phyloP scores from a whole-genome alignment of 805 yeast genomes.

The Isabelozyma gotoi region DNA sequence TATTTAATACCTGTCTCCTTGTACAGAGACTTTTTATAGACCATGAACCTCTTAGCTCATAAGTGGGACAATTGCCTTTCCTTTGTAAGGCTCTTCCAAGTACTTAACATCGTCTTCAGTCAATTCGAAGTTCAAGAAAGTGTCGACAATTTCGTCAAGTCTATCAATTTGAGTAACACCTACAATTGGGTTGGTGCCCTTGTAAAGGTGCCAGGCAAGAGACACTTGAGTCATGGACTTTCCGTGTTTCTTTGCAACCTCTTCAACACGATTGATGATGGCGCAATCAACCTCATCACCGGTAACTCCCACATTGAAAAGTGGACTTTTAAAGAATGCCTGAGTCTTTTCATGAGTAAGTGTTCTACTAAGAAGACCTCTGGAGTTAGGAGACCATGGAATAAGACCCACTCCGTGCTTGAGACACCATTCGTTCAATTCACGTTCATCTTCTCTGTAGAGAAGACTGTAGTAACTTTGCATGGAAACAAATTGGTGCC shows the following conservation, averaged over 20 bases:
- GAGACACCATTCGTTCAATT: conserved; percentile 43
- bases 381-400: conserved; percentile 60
- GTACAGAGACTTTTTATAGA: no score
- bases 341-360: conserved; percentile 3
- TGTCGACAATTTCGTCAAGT: conserved; percentile 15
- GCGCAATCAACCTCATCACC: conserved; percentile 9
- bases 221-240: conserved; percentile 44
- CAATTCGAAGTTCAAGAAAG: conserved; percentile 9
- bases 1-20: no score
- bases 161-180: conserved; percentile 15
- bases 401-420: conserved; percentile 53
- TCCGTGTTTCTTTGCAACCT: conserved; percentile 31
- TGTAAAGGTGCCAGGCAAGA: conserved; percentile 18
- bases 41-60: no score
- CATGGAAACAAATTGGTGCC: conserved; percentile 4
- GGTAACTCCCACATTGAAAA: no score
- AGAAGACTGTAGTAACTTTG: conserved; percentile 7
- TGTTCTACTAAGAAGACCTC: conserved; percentile 56
- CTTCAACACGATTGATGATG: conserved; percentile 12
- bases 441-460: conserved; percentile 5
- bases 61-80: background rate
- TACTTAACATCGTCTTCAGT: conserved; percentile 8
- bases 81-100: conserved; percentile 12
- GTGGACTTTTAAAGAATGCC: conserved; percentile 1
- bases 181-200: conserved; percentile 17